Evolutionary conservation across 805 yeast species (phyloP), one percentile per base, ranked within the genome.

Genomic region (Ogataea naganishii): DNA sequence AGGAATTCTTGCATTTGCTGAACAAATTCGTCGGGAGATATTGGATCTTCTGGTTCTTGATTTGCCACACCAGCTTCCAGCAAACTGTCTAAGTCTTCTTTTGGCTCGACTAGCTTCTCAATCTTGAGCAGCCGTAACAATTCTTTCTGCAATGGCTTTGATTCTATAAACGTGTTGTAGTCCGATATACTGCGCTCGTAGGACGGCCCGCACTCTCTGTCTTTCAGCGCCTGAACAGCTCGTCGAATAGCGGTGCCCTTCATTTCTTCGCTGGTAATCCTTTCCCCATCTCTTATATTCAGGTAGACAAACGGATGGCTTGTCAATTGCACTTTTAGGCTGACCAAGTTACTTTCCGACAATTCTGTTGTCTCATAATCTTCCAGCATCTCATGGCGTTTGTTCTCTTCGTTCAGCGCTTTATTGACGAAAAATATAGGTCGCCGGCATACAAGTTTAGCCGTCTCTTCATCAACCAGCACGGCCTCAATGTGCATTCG

Each of bases 71-170:
- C 39, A 23, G 44, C 51, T 26, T 38, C 35, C 31, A 44, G 46
- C 27, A 53, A 44, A 21, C 36, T 29, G 8, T 39, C 18, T 3
- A 31, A 40, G 6, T 39, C 37, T 17, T 40, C 40, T 31, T 40
- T 28, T 42, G 47, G 23, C 17, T 31, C 35, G 4, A 49, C 38
- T 3, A 8, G 22, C n/a, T 41, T 31, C 1, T 43, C 45, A 12
- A 56, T 39, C 3, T 39, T 39, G 14, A 31, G 19, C n/a, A 29
- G 27, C 17, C 44, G 30, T 9, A 51, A 20, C 18, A 60, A 37
- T 24, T 53, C 56, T 4, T 23, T 33, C 32, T 59, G 64, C 20
- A 60, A 30, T 14, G 22, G 38, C 28, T 50, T 50, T 4, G 21
- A 17, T 14, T 36, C 39, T 5, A 39, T 38, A 2, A 9, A 22